Conservation (phyloP, 1,284 basidiomycete species). For the Ustilago sp. region DNA sequence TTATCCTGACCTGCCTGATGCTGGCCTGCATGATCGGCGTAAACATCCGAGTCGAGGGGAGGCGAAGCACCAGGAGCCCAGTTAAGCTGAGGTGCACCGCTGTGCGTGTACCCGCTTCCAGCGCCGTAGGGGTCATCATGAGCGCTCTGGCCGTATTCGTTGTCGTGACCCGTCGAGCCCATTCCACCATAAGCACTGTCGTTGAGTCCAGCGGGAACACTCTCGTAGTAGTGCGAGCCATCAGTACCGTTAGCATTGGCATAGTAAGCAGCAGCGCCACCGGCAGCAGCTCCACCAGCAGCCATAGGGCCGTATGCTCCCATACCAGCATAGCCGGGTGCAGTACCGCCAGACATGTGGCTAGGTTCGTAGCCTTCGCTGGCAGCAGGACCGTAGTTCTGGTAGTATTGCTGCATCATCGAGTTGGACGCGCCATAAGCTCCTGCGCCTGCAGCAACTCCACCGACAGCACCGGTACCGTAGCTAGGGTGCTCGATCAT, state of each 20-base stretch:
- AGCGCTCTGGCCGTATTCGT: constrained; percentile 32
- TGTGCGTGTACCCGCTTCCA: constrained; percentile 31
- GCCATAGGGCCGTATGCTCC: constrained; percentile 63
- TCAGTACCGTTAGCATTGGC: constrained; percentile 37
- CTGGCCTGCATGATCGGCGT: constrained; percentile 18
- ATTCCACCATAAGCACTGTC: constrained; percentile 33
- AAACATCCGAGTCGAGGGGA: constrained; percentile 43
- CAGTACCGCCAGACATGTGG: constrained; percentile 58
- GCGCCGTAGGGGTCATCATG: constrained; percentile 44
- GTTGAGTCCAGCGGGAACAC: constrained; percentile 25
- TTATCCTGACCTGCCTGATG: constrained; percentile 24
- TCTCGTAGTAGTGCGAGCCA: constrained; percentile 55
- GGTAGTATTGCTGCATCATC: constrained; percentile 58
- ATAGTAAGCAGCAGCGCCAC: constrained; percentile 53
- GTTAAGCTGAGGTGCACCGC: constrained; percentile 48
- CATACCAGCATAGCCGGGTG: constrained; percentile 62
- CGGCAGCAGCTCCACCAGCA: constrained; percentile 54
- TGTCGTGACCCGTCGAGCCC: constrained; percentile 45
- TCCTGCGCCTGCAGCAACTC: constrained; percentile 41
- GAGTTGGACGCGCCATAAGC: constrained; percentile 42
- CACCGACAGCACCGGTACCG: constrained; percentile 38
- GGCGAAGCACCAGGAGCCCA: constrained; percentile 46
- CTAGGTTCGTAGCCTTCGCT: constrained; percentile 59
- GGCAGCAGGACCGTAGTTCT: constrained; percentile 40
- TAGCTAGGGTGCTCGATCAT: constrained; percentile 65